A percentile compares a stretch with the other conserved stretches of the same genome.
Evolutionary conservation across 768 basidiomycete species (phyloP).

Genomic region (Clathrus columnatus): DNA sequence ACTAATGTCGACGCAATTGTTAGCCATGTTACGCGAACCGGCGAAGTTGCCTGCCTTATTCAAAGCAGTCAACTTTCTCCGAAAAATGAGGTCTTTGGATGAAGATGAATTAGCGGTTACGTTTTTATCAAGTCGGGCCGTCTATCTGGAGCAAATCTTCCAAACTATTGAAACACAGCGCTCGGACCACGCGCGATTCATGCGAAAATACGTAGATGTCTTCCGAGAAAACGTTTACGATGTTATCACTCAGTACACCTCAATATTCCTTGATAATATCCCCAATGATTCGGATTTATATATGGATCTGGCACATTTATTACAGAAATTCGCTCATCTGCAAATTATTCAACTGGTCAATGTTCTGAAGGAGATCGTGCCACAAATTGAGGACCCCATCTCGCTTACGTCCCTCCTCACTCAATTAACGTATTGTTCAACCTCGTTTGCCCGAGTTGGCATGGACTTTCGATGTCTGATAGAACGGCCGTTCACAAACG

Average conservation of each 20-base stretch:
- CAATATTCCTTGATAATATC: constrained; percentile 76
- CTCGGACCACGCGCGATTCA: constrained; percentile 59
- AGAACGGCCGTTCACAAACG: constrained; percentile 53
- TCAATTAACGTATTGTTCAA: constrained; percentile 88
- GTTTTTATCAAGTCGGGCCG: constrained; percentile 68
- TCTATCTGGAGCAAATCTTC: constrained; percentile 50
- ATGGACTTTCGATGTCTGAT: constrained; percentile 77
- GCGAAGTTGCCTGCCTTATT: constrained; percentile 84
- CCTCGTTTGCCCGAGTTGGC: constrained; percentile 86
- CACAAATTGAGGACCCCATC: constrained; percentile 47
- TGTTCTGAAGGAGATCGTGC: constrained; percentile 53
- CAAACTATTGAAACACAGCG: constrained; percentile 38
- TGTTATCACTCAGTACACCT: constrained; percentile 79
- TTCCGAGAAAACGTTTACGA: constrained; percentile 94
- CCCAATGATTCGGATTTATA: constrained; percentile 17
- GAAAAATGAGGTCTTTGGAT: constrained; percentile 66
- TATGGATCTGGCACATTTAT: constrained; percentile 8
- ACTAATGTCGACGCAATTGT: constrained; percentile 70
- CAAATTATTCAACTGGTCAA: constrained; percentile 40
- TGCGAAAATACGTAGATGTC: constrained; percentile 80
- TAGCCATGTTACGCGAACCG: constrained; percentile 72
- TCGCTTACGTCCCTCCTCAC: constrained; percentile 79
- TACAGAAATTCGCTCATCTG: constrained; percentile 3
- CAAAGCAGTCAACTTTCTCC: constrained; percentile 82
- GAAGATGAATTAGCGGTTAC: constrained; percentile 76